Evolutionary conservation across 345 rosid species (phyloP).

Genomic region (Gossypium arboreum): DNA sequence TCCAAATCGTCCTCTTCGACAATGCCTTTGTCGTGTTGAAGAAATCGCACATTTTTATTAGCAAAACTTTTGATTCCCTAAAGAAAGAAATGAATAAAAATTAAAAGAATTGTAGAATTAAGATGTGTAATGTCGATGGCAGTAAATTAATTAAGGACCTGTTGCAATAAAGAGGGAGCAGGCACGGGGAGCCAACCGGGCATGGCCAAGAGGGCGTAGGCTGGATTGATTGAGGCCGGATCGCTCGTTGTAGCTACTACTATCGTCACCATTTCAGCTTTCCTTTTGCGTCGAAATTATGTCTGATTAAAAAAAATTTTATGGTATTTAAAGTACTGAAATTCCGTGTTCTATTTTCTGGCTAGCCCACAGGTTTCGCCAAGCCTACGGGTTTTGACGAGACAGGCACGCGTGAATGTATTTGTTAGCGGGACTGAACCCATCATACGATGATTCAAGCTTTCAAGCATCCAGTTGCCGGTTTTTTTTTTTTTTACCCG

Average conservation of each 20-base stretch:
- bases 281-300: background rate
- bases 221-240: constrained; percentile 92
- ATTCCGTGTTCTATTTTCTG: background rate
- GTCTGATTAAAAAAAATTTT: too few relatives aligned
- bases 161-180: constrained; percentile 42
- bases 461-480: too few relatives aligned
- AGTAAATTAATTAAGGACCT: constrained; percentile 21
- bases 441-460: too few relatives aligned
- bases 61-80: constrained; percentile 59
- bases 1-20: constrained; percentile 79
- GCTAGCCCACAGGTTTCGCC: background rate
- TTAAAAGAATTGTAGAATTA: background rate
- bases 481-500: too few relatives aligned
- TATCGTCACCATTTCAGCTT: constrained; percentile 54
- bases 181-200: constrained; percentile 57
- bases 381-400: constrained; percentile 13
- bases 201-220: constrained; percentile 61
- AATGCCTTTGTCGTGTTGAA: constrained; percentile 60
- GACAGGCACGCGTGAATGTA: background rate
- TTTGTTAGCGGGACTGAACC: too few relatives aligned
- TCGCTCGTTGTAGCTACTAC: constrained; percentile 74
- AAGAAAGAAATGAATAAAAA: background rate
- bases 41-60: constrained; percentile 53
- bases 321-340: background rate
- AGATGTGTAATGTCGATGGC: background rate